Evolutionary conservation across 2,329 filamentous ascomycete genomes (phyloP).

Genomic region (Hortaea werneckii): DNA sequence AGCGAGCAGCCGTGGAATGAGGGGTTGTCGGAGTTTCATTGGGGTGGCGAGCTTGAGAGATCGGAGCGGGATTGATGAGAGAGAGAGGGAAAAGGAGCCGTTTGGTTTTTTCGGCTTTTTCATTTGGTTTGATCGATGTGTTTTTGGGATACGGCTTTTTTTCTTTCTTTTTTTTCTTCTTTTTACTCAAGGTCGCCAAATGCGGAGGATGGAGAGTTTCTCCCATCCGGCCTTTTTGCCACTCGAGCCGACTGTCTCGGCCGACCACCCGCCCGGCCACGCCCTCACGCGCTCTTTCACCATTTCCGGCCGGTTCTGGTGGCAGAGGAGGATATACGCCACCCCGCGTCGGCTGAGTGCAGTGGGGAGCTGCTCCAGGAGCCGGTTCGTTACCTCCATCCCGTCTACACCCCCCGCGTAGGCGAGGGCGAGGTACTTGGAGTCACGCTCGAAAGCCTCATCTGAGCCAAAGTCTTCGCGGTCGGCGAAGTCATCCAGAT

Average conservation of each 20-base stretch:
- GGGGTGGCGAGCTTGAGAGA: conserved; percentile 16
- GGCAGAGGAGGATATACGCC: conserved; percentile 82
- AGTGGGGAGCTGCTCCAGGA: conserved; percentile 59
- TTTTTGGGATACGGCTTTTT: background rate
- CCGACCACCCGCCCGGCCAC: conserved; percentile 57
- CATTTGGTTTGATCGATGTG: background rate
- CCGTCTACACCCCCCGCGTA: conserved; percentile 85
- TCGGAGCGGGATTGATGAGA: conserved; percentile 14
- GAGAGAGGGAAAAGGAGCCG: too few species aligned
- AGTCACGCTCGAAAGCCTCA: conserved; percentile 62
- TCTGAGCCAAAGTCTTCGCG: conserved; percentile 7
- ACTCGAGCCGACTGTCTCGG: conserved; percentile 68
- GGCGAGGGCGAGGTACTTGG: conserved; percentile 70
- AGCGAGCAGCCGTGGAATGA: conserved; percentile 24
- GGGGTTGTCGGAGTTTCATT: conserved; percentile 23
- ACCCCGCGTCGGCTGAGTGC: conserved; percentile 60
- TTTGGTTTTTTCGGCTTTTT: too few species aligned
- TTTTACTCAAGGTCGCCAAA: conserved; percentile 49
- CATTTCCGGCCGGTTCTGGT: conserved; percentile 73
- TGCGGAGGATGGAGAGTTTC: conserved; percentile 77
- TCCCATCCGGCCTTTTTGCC: conserved; percentile 91
- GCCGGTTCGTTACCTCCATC: conserved; percentile 82
- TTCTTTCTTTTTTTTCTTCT: background rate
- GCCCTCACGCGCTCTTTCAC: conserved; percentile 54
- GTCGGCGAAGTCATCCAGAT: conserved; percentile 2